Base-by-base conservation (phyloP, 768 basidiomycete genomes). In the Tylopilus sp. region DNA sequence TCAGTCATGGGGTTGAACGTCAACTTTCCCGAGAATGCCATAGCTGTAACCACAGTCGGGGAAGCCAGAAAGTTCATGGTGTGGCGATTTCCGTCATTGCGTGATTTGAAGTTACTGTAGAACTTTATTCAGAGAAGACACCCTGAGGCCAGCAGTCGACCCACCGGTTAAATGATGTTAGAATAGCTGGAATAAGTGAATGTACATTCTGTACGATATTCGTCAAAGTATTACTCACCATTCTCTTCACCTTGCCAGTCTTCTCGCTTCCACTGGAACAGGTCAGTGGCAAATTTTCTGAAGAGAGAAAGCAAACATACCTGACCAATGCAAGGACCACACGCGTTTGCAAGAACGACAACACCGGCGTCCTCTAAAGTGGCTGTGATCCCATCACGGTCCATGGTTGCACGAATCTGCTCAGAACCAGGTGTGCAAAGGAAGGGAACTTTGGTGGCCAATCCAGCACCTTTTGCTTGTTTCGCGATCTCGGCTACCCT, bases 31-130 rank as follows among this genome's bases (percentile, higher is more conserved):
- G 92, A 86, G 71, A 98, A 98, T 1, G 95, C 85, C 91, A 95
- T 93, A 1, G 97, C 97, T 20, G 97, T 98, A 18, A 98, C 97
- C 52, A 97, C 79, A 30, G 94, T 95, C 1, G 97, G 97, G 4
- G 95, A 98, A 8, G 95, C 93, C 51, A 99, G 79, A 76, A 99
- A 98, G 71, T 98, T 98, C 92, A 95, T 91, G 15, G 95, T 98
- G 49, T 85, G 75, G 35, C 79, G 76, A 68, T 98, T 98, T 21
- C 95, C 97, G 64, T 99, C 97, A 67, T 99, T 99, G 58, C 97
- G 82, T 3, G 94, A 93, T 73, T 92, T 94, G 79, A 88, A 89
- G 69, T 89, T 88, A 40, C 80, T 79, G 52, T 22, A 48, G 25
- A 35, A 45, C 20, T 21, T 48, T 43, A 31, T 44, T 60, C 42